Evolutionary conservation across 2,329 filamentous ascomycete species (phyloP).

Genomic region (Talaromyces sp.): DNA sequence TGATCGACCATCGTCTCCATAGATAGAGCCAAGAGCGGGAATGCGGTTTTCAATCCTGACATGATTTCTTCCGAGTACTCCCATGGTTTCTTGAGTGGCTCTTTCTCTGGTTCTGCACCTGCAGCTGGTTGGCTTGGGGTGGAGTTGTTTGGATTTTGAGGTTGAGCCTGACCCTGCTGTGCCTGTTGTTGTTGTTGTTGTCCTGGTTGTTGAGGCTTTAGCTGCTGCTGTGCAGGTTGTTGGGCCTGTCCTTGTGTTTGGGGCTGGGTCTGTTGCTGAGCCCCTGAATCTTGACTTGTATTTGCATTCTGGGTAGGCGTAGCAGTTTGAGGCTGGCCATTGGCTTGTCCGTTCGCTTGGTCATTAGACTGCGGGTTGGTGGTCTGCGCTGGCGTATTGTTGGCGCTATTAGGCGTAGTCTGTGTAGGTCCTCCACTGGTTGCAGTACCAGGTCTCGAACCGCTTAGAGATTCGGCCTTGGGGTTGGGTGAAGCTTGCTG

Average conservation of each 20-base stretch:
- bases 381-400: slow-evolving; percentile 20
- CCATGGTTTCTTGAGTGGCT: slow-evolving; percentile 74
- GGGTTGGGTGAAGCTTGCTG: slow-evolving; percentile 44
- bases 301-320: slow-evolving; percentile 19
- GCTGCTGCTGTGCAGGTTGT: slow-evolving; percentile 3
- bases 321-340: slow-evolving; percentile 19
- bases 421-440: slow-evolving; percentile 41
- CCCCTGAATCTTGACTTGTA: too few relatives aligned
- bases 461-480: slow-evolving; percentile 22
- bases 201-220: slow-evolving; percentile 13
- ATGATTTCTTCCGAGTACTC: slow-evolving; percentile 95
- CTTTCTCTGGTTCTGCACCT: slow-evolving; percentile 33
- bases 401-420: slow-evolving; percentile 41
- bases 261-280: slow-evolving; percentile 19
- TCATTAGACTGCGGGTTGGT: slow-evolving; percentile 17
- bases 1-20: slow-evolving; percentile 99
- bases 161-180: slow-evolving; percentile 22
- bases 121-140: slow-evolving; percentile 21
- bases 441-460: slow-evolving; percentile 39
- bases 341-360: slow-evolving; percentile 17
- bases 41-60: slow-evolving; percentile 91
- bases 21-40: slow-evolving; percentile 87
- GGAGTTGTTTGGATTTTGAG: slow-evolving; percentile 13
- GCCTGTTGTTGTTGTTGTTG: slow-evolving; percentile 12
- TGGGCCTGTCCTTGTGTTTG: slow-evolving; percentile 16